Percentiles rank a stretch among this genome's conserved stretches.
Evolutionary conservation across 2,329 filamentous ascomycete genomes (phyloP).

Genomic region (Aspergillus sp.): DNA sequence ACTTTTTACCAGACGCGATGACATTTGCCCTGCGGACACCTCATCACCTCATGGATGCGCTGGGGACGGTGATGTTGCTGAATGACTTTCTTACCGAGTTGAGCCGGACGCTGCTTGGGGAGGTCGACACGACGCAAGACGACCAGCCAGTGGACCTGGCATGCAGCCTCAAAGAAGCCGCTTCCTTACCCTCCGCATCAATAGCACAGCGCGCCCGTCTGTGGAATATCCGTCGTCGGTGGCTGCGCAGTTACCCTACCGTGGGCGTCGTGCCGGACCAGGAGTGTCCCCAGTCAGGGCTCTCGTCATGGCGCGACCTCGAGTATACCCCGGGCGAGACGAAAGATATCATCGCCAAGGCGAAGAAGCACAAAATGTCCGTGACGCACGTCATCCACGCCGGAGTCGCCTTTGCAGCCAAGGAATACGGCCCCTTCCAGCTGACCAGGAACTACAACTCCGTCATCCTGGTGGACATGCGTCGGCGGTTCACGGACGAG

Average conservation of each 20-base stretch:
- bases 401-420: not conserved
- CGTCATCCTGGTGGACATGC: not conserved
- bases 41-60: not conserved
- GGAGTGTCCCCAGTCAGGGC: not conserved
- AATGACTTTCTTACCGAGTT: not conserved
- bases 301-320: not conserved
- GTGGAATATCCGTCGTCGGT: not conserved
- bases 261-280: not conserved
- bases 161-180: not conserved
- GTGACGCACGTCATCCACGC: not conserved
- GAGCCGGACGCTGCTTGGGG: not conserved
- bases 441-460: not conserved
- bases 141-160: not conserved
- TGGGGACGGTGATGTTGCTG: not conserved
- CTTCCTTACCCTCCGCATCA: not conserved
- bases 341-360: not conserved
- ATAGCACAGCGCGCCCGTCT: not conserved
- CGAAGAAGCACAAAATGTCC: not conserved
- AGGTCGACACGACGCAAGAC: not conserved
- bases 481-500: not conserved
- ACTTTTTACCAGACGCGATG: not conserved
- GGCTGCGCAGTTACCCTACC: not conserved
- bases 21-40: not conserved
- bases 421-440: not conserved
- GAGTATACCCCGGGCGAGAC: not conserved